Conservation (phyloP, 2,329 filamentous ascomycete genomes). For the Phyllosticta citrichinensis region DNA sequence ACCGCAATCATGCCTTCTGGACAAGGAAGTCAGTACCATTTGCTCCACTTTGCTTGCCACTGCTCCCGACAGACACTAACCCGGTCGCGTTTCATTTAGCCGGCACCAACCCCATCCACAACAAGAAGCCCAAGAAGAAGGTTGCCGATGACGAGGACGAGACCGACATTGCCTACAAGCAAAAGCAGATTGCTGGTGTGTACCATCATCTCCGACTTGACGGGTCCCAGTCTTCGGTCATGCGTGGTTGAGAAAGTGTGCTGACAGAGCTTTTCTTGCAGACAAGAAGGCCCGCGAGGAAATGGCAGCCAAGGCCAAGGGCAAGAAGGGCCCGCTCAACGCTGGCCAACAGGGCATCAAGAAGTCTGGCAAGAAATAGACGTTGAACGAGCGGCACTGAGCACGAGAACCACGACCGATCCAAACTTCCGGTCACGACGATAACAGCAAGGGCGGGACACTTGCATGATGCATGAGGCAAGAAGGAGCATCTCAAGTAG, state of each 20-base stretch:
- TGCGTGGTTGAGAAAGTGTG: background rate
- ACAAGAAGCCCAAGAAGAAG: constrained; percentile 79
- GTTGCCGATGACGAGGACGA: constrained; percentile 73
- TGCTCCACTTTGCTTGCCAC: background rate
- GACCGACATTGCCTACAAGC: constrained; percentile 70
- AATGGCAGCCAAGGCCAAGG: constrained; percentile 67
- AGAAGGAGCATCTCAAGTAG: background rate
- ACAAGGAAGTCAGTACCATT: constrained; percentile 35
- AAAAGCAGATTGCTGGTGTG: constrained; percentile 78
- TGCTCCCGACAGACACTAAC: constrained; percentile 15
- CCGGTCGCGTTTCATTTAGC: constrained; percentile 21
- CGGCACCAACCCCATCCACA: constrained; percentile 46
- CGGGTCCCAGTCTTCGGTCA: too few species aligned
- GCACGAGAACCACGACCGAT: background rate
- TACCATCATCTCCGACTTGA: constrained; percentile 10
- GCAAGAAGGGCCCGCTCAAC: constrained; percentile 87
- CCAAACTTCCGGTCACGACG: background rate
- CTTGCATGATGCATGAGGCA: background rate
- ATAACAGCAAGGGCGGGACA: background rate
- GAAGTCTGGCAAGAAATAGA: constrained; percentile 93
- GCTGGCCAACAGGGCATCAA: constrained; percentile 83
- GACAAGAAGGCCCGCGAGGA: constrained; percentile 54
- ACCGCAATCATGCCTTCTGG: constrained; percentile 39
- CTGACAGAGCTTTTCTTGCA: constrained; percentile 14
- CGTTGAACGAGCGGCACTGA: constrained; percentile 1